Conservation (phyloP, 306 rosid genomes). For the Malus fusca region DNA sequence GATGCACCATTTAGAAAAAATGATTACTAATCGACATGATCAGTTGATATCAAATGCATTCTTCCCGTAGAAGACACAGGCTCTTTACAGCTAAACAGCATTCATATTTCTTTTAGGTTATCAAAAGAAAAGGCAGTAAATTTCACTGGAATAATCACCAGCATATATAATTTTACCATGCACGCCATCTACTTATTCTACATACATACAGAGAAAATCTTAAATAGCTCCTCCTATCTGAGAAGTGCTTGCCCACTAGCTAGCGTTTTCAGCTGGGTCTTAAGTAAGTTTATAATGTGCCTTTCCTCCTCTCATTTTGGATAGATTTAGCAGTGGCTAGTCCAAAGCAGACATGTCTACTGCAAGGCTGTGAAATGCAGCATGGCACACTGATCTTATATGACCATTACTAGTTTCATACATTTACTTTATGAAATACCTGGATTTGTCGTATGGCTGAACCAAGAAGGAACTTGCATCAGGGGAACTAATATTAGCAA, state of each 20-base stretch:
- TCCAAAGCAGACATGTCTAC: background rate
- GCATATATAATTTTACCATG: background rate
- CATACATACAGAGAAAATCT: background rate
- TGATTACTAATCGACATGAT: background rate
- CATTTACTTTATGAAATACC: conserved; percentile 39
- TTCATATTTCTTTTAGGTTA: background rate
- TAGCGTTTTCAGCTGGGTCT: background rate
- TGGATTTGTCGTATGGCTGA: conserved; percentile 90
- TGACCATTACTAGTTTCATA: background rate
- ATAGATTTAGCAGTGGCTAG: background rate
- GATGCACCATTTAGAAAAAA: background rate
- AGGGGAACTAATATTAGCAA: conserved; percentile 93
- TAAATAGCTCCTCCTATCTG: background rate
- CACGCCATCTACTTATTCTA: background rate
- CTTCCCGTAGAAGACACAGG: background rate
- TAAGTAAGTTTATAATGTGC: background rate
- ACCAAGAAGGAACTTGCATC: conserved; percentile 80
- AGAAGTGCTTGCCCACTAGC: background rate
- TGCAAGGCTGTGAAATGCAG: conserved; percentile 4
- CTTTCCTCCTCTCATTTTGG: background rate
- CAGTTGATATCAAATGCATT: background rate
- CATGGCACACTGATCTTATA: conserved; percentile 6
- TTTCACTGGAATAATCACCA: background rate
- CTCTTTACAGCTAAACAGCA: background rate
- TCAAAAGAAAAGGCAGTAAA: background rate